Conservation (phyloP, 306 rosid genomes). For the Quercus agrifolia region DNA sequence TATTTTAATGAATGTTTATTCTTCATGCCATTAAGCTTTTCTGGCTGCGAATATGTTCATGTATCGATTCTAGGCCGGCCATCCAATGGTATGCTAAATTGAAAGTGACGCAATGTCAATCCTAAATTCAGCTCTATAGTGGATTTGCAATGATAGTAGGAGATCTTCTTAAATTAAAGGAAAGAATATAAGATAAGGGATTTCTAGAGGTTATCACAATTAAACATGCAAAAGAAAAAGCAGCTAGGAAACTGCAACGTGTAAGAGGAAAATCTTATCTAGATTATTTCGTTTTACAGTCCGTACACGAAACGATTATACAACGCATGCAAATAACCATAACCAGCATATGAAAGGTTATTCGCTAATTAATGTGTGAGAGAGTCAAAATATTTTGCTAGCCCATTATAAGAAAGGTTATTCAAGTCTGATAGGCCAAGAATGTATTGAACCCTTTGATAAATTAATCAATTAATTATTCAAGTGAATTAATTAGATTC, state of each 20-base stretch:
- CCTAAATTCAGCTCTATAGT: neutral
- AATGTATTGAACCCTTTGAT: no score
- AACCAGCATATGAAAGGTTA: neutral
- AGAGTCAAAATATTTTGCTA: neutral
- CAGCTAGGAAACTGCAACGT: neutral
- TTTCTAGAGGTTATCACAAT: neutral
- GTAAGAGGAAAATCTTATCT: neutral
- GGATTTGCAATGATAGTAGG: neutral
- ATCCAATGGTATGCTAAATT: neutral
- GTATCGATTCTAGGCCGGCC: neutral
- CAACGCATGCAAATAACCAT: neutral
- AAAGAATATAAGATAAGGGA: neutral
- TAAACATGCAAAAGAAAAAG: neutral
- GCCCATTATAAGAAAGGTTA: neutral
- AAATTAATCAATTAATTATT: no score
- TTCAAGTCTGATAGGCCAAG: neutral
- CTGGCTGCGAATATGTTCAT: neutral
- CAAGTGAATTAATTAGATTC: no score
- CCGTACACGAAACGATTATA: neutral
- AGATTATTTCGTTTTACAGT: neutral
- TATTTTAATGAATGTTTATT: neutral
- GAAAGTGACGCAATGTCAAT: neutral
- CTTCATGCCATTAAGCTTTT: neutral
- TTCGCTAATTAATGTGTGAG: neutral
- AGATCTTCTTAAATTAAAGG: neutral